Evolutionary conservation across 768 basidiomycete species (phyloP).

Genomic region (Amanita thiersii): DNA sequence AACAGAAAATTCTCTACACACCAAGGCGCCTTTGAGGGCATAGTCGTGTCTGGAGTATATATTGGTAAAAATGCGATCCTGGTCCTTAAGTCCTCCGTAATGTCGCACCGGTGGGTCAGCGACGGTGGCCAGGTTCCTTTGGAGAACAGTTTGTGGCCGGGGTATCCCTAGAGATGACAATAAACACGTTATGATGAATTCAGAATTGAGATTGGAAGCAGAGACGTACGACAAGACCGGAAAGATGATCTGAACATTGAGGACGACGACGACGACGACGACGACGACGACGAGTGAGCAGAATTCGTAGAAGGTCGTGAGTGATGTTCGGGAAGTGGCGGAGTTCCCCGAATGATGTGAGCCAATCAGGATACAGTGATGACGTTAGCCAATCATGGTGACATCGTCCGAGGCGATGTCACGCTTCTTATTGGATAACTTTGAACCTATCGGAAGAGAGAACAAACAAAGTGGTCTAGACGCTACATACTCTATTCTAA

Average conservation of each 20-base stretch:
- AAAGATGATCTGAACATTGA: slow-evolving; percentile 24
- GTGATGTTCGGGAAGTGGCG: slow-evolving; percentile 16
- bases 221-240: slow-evolving; percentile 20
- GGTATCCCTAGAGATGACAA: slow-evolving; percentile 15
- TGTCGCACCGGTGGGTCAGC: slow-evolving; percentile 80
- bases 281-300: slow-evolving; percentile 23
- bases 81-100: slow-evolving; percentile 93
- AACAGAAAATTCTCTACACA: slow-evolving; percentile 23
- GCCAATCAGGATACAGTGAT: neutral
- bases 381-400: too few relatives aligned
- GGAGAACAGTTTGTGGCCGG: neutral
- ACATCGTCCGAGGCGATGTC: too few relatives aligned
- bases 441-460: too few relatives aligned
- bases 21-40: slow-evolving; percentile 87
- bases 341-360: slow-evolving; percentile 19
- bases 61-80: slow-evolving; percentile 92
- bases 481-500: too few relatives aligned
- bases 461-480: too few relatives aligned
- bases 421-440: too few relatives aligned
- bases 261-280: slow-evolving; percentile 27
- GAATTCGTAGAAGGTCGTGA: slow-evolving; percentile 22
- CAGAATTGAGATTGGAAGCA: neutral
- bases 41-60: slow-evolving; percentile 84
- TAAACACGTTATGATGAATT: slow-evolving; percentile 14
- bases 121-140: slow-evolving; percentile 60